Evolutionary conservation across 768 basidiomycete species (phyloP).

Genomic region (Guyanaporus albipodus): DNA sequence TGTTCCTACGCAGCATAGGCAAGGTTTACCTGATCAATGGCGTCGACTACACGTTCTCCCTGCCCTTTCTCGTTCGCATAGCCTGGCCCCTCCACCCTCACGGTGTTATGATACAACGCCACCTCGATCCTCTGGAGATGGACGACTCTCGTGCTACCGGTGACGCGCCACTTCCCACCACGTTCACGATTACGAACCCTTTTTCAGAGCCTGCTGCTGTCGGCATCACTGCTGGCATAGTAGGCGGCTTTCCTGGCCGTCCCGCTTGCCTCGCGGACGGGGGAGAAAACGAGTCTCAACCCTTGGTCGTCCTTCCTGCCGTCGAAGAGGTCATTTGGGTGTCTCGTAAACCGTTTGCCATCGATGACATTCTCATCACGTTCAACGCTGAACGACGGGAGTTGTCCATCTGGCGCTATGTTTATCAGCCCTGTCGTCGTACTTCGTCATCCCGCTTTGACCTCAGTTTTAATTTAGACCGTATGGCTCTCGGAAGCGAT

Average conservation of each 20-base stretch:
- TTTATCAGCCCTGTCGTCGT: slow-evolving; percentile 42
- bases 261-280: slow-evolving; percentile 48
- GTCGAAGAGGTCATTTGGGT: slow-evolving; percentile 65
- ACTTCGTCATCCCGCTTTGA: slow-evolving; percentile 52
- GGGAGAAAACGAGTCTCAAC: slow-evolving; percentile 47
- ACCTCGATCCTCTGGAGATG: slow-evolving; percentile 62
- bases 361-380: slow-evolving; percentile 54
- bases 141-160: slow-evolving; percentile 63
- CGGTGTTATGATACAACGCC: slow-evolving; percentile 75
- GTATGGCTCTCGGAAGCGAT: slow-evolving; percentile 58
- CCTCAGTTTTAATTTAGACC: slow-evolving; percentile 57
- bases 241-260: slow-evolving; percentile 37
- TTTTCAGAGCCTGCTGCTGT: slow-evolving; percentile 72
- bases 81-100: slow-evolving; percentile 79
- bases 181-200: slow-evolving; percentile 75
- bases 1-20: slow-evolving; percentile 73
- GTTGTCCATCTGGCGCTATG: slow-evolving; percentile 71
- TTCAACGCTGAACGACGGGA: slow-evolving; percentile 49
- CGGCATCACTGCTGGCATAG: slow-evolving; percentile 60
- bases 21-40: slow-evolving; percentile 71
- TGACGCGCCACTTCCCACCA: slow-evolving; percentile 68
- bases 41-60: slow-evolving; percentile 67
- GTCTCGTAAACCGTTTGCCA: slow-evolving; percentile 40
- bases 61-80: slow-evolving; percentile 75
- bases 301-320: slow-evolving; percentile 53